Evolutionary conservation across 495 filamentous ascomycete genomes (phyloP), one percentile per base, ranked within the genome.

Genomic region (Podospora comata): DNA sequence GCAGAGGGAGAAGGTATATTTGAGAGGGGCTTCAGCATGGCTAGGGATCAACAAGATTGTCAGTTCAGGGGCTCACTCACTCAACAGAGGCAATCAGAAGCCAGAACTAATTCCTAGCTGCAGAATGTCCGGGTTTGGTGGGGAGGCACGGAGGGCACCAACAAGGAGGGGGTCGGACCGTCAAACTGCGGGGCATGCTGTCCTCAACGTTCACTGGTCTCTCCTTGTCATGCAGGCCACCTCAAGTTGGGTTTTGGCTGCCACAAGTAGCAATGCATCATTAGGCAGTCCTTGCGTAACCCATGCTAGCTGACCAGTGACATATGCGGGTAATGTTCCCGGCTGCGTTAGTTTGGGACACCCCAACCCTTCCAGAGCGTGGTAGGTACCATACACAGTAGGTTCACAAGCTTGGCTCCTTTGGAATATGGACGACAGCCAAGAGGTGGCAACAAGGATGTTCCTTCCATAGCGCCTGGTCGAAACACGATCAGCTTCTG

Each of bases 251-350:
- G 56, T 58, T 58, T 58, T 27, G 19, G 56, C 1, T 20, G 3
- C 23, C 23, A n/a, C 55, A n/a, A 27, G 23, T 1, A 9, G 23
- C 19, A 9, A 27, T 58, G 19, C n/a, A 9, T 58, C n/a, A 20
- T 58, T n/a, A 58, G 56, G 56, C 56, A 58, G 56, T 20, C 56
- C 18, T 20, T 58, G 56, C 56, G 56, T 9, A 58, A 58, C 56
- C 56, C 39, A 48, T 48, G 39, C 39, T 48, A 11, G 23, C 20
- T 13, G 5, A 5, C 56, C n/a, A 58, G 19, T 58, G 23, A 20
- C 56, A 58, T 20, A 20, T 58, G 56, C 56, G 6, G 56, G 56
- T 27, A 58, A 58, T 58, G 0, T 20, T 20, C 23, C 19, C 56
- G 19, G 23, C 56, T 4, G 6, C n/a, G 20, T 58, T 58, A 58